Percentiles rank a stretch among this genome's conserved stretches.
Conservation (phyloP, 2,329 filamentous ascomycete species). For the Ophiocordyceps camponoti-saundersi region DNA sequence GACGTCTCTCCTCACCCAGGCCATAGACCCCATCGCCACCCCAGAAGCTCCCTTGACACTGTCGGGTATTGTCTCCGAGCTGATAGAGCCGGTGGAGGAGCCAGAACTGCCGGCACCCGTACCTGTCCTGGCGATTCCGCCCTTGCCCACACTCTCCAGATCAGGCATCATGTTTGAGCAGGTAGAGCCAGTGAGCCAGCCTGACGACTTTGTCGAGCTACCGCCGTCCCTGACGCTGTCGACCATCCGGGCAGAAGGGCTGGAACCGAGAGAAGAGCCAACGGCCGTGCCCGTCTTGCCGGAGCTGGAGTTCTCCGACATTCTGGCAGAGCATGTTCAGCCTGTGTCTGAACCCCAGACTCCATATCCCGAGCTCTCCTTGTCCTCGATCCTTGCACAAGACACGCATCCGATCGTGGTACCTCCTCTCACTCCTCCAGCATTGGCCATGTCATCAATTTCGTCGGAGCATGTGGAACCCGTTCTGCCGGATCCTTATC, state of each 20-base stretch:
- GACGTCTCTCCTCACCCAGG: slow-evolving; percentile 9
- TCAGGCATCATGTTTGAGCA: slow-evolving; percentile 9
- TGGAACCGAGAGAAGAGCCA: slow-evolving; percentile 18
- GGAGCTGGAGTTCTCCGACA: slow-evolving; percentile 15
- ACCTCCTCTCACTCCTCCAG: slow-evolving; percentile 7
- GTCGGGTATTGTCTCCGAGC: slow-evolving; percentile 14
- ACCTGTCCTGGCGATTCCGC: not conserved
- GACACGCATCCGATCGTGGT: slow-evolving; percentile 10
- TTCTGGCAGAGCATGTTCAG: slow-evolving; percentile 19
- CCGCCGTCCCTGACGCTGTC: slow-evolving; percentile 12
- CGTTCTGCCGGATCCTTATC: slow-evolving; percentile 8
- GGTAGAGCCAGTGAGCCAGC: slow-evolving; percentile 10
- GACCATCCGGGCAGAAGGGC: slow-evolving; percentile 12
- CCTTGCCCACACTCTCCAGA: slow-evolving; percentile 1
- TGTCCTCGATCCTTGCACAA: slow-evolving; percentile 16
- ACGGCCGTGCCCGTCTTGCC: slow-evolving; percentile 5
- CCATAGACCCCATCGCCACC: slow-evolving; percentile 1
- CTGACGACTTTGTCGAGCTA: slow-evolving; percentile 3
- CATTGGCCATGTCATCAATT: slow-evolving; percentile 19
- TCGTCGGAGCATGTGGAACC: slow-evolving; percentile 21
- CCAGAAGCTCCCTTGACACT: slow-evolving; percentile 10
- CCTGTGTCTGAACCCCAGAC: slow-evolving; percentile 13
- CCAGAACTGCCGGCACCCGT: slow-evolving; percentile 1
- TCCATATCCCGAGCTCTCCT: slow-evolving; percentile 8
- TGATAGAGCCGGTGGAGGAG: slow-evolving; percentile 11